Percentiles rank a stretch among this genome's conserved stretches.
These are phyloP conservation scores for Rhodotorula glutinis DNA, from an alignment of 1,284 basidiomycete genomes.

Conservation along the genomic window DNA sequence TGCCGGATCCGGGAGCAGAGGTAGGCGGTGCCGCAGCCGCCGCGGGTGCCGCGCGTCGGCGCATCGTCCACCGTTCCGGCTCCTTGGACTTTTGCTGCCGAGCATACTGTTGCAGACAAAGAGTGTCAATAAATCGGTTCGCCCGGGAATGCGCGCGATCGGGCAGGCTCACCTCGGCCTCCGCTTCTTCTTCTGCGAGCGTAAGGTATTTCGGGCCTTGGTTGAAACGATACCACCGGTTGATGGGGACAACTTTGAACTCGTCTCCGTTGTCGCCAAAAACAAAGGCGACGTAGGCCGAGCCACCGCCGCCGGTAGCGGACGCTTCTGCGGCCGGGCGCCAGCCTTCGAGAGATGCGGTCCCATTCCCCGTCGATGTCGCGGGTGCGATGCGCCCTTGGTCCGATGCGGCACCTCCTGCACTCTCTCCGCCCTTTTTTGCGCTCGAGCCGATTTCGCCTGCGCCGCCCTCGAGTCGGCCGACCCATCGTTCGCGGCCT, in stretches of 20 bases:
- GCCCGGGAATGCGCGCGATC: too few species aligned
- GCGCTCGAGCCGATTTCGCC: constrained; percentile 48
- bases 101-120: constrained; percentile 14
- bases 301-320: constrained; percentile 38
- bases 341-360: constrained; percentile 28
- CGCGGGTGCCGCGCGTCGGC: constrained; percentile 47
- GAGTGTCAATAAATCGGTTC: not conserved
- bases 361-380: not conserved
- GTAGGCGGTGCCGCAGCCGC: not conserved
- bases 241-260: constrained; percentile 79
- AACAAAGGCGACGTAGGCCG: constrained; percentile 47
- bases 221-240: constrained; percentile 86
- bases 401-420: not conserved
- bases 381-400: constrained; percentile 11
- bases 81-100: constrained; percentile 63
- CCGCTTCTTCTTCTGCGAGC: constrained; percentile 66
- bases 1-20: constrained; percentile 52
- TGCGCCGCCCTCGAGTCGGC: constrained; percentile 67
- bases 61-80: constrained; percentile 64
- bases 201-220: constrained; percentile 71
- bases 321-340: constrained; percentile 28
- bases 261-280: constrained; percentile 48
- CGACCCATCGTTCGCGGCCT: constrained; percentile 67
- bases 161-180: constrained; percentile 58
- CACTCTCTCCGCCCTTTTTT: not conserved